A percentile compares a stretch with the other conserved stretches of the same genome.
Conservation (phyloP, 139 green algal species). For the Chlorella sp. region DNA sequence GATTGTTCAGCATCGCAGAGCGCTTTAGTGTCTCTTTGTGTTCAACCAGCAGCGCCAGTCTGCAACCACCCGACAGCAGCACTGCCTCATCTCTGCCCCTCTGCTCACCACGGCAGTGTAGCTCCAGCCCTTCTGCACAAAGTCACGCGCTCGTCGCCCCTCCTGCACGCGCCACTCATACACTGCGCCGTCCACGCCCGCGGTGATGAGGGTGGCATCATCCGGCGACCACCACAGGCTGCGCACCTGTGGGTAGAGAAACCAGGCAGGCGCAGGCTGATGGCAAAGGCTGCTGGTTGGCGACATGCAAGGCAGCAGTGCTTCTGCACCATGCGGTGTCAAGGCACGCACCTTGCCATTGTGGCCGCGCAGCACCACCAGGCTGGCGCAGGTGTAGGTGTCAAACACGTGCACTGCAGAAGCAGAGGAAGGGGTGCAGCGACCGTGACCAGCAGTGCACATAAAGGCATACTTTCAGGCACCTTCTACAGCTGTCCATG, state of each 20-base stretch:
- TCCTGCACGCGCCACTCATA: constrained; percentile 91
- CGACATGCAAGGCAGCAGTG: too few relatives aligned
- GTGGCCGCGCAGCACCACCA: constrained; percentile 62
- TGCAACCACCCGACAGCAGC: too few relatives aligned
- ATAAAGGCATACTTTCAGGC: too few relatives aligned
- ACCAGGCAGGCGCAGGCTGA: background rate
- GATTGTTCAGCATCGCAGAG: too few relatives aligned
- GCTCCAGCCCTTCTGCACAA: constrained; percentile 76
- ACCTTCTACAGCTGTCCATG: too few relatives aligned
- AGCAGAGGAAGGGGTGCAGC: too few relatives aligned
- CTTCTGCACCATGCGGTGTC: background rate
- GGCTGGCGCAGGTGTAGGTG: constrained; percentile 89
- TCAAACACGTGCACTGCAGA: constrained; percentile 82
- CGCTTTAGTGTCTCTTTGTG: too few relatives aligned
- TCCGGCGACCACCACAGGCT: constrained; percentile 77
- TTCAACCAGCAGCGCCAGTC: too few relatives aligned
- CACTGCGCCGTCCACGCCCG: constrained; percentile 88
- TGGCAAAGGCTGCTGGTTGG: too few relatives aligned
- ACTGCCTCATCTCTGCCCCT: background rate
- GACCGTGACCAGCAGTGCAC: too few relatives aligned
- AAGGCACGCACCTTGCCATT: constrained; percentile 23
- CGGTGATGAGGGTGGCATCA: constrained; percentile 78
- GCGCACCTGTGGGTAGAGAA: constrained; percentile 59
- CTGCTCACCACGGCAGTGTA: constrained; percentile 60
- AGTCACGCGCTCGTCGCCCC: constrained; percentile 71